These are phyloP conservation scores for Fistulifera pelliculosa DNA, from an alignment of 108 stramenopile genomes.

Conservation along the genomic window DNA sequence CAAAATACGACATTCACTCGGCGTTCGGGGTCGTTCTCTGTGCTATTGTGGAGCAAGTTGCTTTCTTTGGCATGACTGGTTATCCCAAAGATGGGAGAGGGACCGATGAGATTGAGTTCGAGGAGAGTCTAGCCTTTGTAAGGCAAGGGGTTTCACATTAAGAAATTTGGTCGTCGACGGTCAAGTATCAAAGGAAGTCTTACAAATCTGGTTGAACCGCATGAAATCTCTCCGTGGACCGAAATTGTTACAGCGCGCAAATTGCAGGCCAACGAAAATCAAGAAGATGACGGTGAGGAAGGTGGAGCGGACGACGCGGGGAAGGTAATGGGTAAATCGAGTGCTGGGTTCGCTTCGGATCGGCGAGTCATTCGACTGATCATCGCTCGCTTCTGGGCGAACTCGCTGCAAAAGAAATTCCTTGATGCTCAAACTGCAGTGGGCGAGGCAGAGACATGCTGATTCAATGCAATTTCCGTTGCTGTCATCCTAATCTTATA, in stretches of 20 bases:
- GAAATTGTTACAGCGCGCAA: constrained; percentile 51
- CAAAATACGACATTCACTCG: constrained; percentile 51
- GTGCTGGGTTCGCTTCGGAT: constrained; percentile 58
- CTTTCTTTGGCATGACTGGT: constrained; percentile 60
- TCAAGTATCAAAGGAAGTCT: constrained; percentile 2
- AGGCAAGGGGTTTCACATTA: constrained; percentile 61
- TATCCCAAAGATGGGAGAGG: constrained; percentile 65
- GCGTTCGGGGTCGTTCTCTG: constrained; percentile 67
- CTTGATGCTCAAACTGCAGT: constrained; percentile 3
- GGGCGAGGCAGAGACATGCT: background rate
- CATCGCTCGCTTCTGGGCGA: constrained; percentile 79
- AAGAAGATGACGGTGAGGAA: constrained; percentile 28
- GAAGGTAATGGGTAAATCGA: constrained; percentile 12
- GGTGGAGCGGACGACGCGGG: constrained; percentile 21
- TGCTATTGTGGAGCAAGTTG: constrained; percentile 71
- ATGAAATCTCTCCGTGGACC: constrained; percentile 62
- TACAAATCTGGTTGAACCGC: constrained; percentile 30
- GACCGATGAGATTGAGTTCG: constrained; percentile 46
- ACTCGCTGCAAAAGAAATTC: constrained; percentile 35
- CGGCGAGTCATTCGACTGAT: constrained; percentile 71
- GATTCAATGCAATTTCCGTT: too few relatives aligned
- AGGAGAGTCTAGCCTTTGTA: constrained; percentile 38
- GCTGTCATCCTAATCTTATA: too few relatives aligned
- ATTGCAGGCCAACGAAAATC: background rate
- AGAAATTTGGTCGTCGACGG: constrained; percentile 13